A percentile compares a stretch with the other conserved stretches of the same genome.
phyloP scores from a whole-genome alignment of 192 early-diverging fungal genomes.

The Coemansia sp. region DNA sequence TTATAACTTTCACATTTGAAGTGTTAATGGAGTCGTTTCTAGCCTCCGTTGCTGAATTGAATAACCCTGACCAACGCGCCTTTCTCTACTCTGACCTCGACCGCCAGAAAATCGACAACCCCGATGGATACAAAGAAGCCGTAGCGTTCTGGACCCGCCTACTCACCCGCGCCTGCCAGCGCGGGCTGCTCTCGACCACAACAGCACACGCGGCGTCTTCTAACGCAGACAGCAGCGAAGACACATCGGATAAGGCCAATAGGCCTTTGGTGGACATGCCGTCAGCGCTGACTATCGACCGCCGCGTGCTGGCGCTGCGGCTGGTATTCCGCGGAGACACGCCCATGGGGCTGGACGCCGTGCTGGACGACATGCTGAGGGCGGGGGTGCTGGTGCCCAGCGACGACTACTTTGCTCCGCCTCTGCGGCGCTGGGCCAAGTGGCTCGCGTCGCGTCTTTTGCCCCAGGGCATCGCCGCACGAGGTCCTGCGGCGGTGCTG shows the following conservation, averaged over 20 bases:
- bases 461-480: not conserved
- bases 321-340: constrained; percentile 36
- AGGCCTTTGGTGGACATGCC: not conserved
- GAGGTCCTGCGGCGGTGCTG: not conserved
- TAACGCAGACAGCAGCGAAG: not conserved
- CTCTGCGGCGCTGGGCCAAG: constrained; percentile 16
- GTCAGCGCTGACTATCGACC: constrained; percentile 27
- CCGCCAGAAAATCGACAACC: constrained; percentile 35
- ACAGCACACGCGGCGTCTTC: not conserved
- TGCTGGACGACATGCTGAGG: constrained; percentile 16
- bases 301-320: constrained; percentile 9
- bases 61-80: constrained; percentile 34
- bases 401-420: constrained; percentile 13
- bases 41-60: constrained; percentile 15
- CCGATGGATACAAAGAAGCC: constrained; percentile 39
- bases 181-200: constrained; percentile 16
- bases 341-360: constrained; percentile 27
- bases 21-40: constrained; percentile 17
- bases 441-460: constrained; percentile 12
- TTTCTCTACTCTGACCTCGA: constrained; percentile 46
- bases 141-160: constrained; percentile 30
- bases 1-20: not conserved
- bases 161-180: constrained; percentile 10
- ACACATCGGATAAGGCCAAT: constrained; percentile 9
- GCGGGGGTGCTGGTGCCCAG: constrained; percentile 3